A percentile compares a stretch with the other conserved stretches of the same genome.
These are phyloP conservation scores for Fomitopsis betulina DNA, from an alignment of 1,284 basidiomycete genomes.

Conservation along the genomic window DNA sequence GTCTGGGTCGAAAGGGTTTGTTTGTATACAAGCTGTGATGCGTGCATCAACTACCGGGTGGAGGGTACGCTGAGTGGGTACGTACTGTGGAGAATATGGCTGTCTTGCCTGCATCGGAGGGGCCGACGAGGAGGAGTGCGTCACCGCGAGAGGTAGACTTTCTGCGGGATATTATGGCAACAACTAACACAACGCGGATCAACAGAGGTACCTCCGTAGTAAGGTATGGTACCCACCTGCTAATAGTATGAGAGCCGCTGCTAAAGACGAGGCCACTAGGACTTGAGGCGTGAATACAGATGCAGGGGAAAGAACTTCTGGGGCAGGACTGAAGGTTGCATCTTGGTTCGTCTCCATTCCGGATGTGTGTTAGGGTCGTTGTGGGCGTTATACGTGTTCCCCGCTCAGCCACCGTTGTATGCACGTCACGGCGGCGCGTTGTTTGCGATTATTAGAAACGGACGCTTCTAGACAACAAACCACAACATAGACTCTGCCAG, in stretches of 20 bases:
- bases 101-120: slow-evolving; percentile 74
- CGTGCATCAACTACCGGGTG: slow-evolving; percentile 12
- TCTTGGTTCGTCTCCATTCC: neutral
- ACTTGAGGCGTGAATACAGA: slow-evolving; percentile 18
- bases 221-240: slow-evolving; percentile 16
- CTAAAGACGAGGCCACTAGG: slow-evolving; percentile 21
- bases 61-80: slow-evolving; percentile 27
- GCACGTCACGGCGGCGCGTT: slow-evolving; percentile 1
- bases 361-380: neutral
- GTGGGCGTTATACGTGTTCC: neutral
- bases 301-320: slow-evolving; percentile 20
- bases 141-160: slow-evolving; percentile 47
- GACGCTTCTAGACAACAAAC: slow-evolving; percentile 18
- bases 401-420: too few relatives aligned
- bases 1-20: slow-evolving; percentile 63
- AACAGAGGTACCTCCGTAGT: neutral
- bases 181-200: slow-evolving; percentile 15
- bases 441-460: slow-evolving; percentile 22
- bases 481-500: slow-evolving; percentile 4
- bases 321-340: neutral
- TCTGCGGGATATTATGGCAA: slow-evolving; percentile 36
- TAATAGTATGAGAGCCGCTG: slow-evolving; percentile 21
- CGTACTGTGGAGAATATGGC: slow-evolving; percentile 52
- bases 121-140: slow-evolving; percentile 60
- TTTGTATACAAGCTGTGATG: slow-evolving; percentile 55